Evolutionary conservation across 176 grass and related monocot species (phyloP).

Genomic region (Saccharum spontaneum): DNA sequence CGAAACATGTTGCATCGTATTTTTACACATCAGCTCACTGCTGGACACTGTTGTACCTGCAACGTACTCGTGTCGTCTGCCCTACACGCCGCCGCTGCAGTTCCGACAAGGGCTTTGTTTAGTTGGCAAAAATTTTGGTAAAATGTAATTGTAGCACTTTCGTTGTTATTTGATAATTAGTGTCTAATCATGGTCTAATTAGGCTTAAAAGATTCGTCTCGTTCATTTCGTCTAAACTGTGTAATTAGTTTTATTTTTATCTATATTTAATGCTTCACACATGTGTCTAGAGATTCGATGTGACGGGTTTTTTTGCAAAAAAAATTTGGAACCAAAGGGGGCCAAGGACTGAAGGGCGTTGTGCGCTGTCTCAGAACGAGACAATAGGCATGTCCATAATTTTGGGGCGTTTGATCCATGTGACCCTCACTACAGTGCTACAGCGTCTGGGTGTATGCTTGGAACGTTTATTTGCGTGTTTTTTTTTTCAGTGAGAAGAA

Average conservation of each 20-base stretch:
- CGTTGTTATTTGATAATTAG: too few relatives aligned
- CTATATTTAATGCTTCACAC: too few relatives aligned
- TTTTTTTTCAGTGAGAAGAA: neutral
- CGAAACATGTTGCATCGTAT: neutral
- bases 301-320: too few relatives aligned
- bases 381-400: constrained; percentile 30
- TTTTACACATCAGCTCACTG: constrained; percentile 36
- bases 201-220: too few relatives aligned
- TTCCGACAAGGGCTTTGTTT: too few relatives aligned
- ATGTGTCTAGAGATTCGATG: too few relatives aligned
- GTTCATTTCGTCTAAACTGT: too few relatives aligned
- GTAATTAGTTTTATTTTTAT: too few relatives aligned
- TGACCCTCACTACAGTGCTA: neutral
- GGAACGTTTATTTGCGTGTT: neutral
- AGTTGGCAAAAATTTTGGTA: too few relatives aligned
- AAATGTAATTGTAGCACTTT: too few relatives aligned
- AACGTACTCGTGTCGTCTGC: constrained; percentile 22
- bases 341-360: neutral
- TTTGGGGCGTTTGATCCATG: constrained; percentile 22
- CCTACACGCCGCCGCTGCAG: neutral
- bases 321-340: too few relatives aligned
- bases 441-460: neutral
- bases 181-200: too few relatives aligned
- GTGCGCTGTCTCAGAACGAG: constrained; percentile 27
- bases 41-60: constrained; percentile 12